Conservation (phyloP, 2,329 filamentous ascomycete genomes). For the Diaporthe citriasiana region DNA sequence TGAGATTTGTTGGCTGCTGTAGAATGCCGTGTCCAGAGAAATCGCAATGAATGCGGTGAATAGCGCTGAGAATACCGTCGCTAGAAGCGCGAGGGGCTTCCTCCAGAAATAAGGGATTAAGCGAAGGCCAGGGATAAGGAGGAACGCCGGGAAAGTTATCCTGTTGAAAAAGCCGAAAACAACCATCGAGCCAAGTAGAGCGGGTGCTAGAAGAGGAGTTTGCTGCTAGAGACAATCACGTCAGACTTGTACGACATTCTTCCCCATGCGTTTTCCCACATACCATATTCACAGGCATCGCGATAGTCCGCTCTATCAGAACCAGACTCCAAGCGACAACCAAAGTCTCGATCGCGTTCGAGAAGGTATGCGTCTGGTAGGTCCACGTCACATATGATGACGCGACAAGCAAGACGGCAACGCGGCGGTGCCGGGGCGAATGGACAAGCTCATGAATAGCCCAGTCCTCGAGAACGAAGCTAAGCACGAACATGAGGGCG, state of each 20-base stretch:
- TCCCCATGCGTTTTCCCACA: conserved; percentile 46
- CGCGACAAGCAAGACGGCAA: conserved; percentile 86
- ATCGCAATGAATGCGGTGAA: conserved; percentile 81
- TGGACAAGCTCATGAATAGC: conserved; percentile 92
- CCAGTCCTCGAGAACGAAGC: conserved; percentile 98
- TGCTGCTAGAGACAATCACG: conserved; percentile 67
- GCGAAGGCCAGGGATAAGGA: conserved; percentile 85
- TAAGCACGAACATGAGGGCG: conserved; percentile 91
- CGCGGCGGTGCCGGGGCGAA: conserved; percentile 77
- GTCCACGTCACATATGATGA: conserved; percentile 99
- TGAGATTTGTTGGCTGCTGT: conserved; percentile 73
- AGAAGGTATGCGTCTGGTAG: conserved; percentile 98
- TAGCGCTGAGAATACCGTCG: conserved; percentile 75
- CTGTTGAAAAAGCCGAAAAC: conserved; percentile 95
- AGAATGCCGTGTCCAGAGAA: conserved; percentile 88
- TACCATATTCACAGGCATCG: conserved; percentile 73
- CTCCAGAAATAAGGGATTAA: conserved; percentile 88
- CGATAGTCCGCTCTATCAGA: conserved; percentile 87
- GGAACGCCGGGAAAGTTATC: conserved; percentile 95
- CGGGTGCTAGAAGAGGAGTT: conserved; percentile 81
- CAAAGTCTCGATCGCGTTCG: conserved; percentile 95
- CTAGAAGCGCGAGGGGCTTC: conserved; percentile 73
- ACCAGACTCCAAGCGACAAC: conserved; percentile 95
- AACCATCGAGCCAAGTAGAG: conserved; percentile 82
- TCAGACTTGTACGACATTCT: conserved; percentile 45